Conservation (phyloP, 2,329 filamentous ascomycete species). For the Phyllosticta paracitricarpa region DNA sequence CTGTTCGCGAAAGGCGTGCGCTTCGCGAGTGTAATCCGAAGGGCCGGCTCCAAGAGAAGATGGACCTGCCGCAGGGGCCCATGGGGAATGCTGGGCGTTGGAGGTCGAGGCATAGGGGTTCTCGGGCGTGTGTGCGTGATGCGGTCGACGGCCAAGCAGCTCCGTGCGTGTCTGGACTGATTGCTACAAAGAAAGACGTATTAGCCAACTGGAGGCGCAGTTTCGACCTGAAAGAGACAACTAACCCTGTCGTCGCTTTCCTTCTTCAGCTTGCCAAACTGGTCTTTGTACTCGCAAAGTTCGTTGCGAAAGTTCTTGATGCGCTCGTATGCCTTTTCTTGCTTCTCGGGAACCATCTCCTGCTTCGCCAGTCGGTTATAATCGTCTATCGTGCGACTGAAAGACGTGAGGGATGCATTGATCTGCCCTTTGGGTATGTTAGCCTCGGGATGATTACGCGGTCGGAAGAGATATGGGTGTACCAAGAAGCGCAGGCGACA, state of each 20-base stretch:
- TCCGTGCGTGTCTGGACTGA: constrained; percentile 64
- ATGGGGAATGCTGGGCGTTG: constrained; percentile 28
- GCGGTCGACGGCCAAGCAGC: constrained; percentile 74
- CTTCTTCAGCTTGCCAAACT: constrained; percentile 68
- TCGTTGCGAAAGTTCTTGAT: constrained; percentile 78
- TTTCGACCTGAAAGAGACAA: not conserved
- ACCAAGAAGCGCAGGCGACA: constrained; percentile 54
- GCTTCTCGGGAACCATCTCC: constrained; percentile 83
- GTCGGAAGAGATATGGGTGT: not conserved
- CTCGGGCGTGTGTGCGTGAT: constrained; percentile 70
- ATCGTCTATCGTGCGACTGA: constrained; percentile 85
- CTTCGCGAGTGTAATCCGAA: constrained; percentile 58
- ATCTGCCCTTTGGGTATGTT: constrained; percentile 2
- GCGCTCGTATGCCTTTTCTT: constrained; percentile 79
- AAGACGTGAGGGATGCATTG: constrained; percentile 53
- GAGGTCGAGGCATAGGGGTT: constrained; percentile 76
- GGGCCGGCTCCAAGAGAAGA: constrained; percentile 33
- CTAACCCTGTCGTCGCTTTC: constrained; percentile 63
- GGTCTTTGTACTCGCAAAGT: constrained; percentile 65
- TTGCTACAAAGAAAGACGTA: constrained; percentile 29
- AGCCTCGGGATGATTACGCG: not conserved
- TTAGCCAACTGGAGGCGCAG: not conserved
- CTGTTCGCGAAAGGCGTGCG: constrained; percentile 80
- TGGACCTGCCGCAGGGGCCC: constrained; percentile 22
- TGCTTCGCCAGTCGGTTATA: constrained; percentile 78